These are phyloP conservation scores for Tilletia horrida DNA, from an alignment of 1,284 basidiomycete genomes.

Conservation along the genomic window DNA sequence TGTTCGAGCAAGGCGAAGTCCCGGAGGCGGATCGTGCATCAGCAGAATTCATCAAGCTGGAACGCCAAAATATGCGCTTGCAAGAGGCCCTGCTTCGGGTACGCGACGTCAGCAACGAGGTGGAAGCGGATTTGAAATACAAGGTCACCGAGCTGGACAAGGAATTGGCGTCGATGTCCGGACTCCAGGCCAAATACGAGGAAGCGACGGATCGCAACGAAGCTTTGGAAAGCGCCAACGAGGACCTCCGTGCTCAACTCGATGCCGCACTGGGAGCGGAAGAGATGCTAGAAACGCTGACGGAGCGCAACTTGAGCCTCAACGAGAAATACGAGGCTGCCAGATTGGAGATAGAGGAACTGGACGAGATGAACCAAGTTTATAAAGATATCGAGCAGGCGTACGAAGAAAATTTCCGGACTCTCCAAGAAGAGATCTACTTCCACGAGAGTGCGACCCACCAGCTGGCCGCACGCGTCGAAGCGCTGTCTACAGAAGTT, in stretches of 20 bases:
- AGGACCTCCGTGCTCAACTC: constrained; percentile 88
- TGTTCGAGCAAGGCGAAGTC: constrained; percentile 22
- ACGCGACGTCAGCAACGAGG: constrained; percentile 81
- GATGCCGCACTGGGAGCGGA: constrained; percentile 93
- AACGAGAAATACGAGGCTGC: constrained; percentile 90
- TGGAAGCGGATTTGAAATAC: constrained; percentile 76
- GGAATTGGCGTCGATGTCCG: constrained; percentile 61
- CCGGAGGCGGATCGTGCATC: constrained; percentile 26
- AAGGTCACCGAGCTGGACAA: constrained; percentile 84
- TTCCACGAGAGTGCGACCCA: constrained; percentile 33
- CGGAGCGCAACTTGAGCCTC: constrained; percentile 77
- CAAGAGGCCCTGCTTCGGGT: constrained; percentile 87
- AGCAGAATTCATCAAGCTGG: constrained; percentile 68
- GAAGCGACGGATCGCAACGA: constrained; percentile 31
- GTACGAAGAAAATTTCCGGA: constrained; percentile 88
- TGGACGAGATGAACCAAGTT: constrained; percentile 90
- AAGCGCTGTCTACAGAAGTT: constrained; percentile 40
- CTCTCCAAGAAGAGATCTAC: constrained; percentile 79
- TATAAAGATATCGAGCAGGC: constrained; percentile 97
- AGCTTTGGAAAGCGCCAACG: constrained; percentile 74
- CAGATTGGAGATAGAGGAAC: constrained; percentile 87
- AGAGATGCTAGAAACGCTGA: constrained; percentile 91
- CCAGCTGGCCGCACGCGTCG: constrained; percentile 31
- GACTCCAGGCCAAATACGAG: constrained; percentile 36
- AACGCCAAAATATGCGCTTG: constrained; percentile 90